A percentile compares a stretch with the other conserved stretches of the same genome.
phyloP scores from a whole-genome alignment of 306 rosid species.

The Fragaria vesca region DNA sequence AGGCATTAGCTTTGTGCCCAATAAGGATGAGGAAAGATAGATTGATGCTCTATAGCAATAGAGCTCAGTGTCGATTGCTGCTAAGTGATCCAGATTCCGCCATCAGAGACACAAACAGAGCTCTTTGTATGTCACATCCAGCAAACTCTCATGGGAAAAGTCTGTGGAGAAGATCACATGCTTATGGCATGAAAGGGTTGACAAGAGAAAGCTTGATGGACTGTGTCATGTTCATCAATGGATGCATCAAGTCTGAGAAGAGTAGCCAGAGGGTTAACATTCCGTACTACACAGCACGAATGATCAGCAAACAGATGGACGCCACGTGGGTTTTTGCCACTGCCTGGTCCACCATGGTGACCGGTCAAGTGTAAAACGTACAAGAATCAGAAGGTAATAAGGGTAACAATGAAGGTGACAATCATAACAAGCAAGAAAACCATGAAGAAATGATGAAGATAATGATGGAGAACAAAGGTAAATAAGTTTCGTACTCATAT shows the following conservation, averaged over 20 bases:
- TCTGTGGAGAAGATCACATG: slow-evolving; percentile 75
- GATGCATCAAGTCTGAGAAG: slow-evolving; percentile 35
- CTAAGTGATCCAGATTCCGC: slow-evolving; percentile 52
- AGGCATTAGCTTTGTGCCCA: slow-evolving; percentile 57
- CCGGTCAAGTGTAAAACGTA: slow-evolving; percentile 13
- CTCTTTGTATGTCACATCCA: slow-evolving; percentile 58
- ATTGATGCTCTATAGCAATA: slow-evolving; percentile 57
- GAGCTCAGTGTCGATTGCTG: slow-evolving; percentile 53
- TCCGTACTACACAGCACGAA: slow-evolving; percentile 51
- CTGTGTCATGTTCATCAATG: slow-evolving; percentile 52
- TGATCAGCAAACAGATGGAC: slow-evolving; percentile 71
- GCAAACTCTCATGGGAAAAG: slow-evolving; percentile 52
- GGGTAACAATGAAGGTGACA: slow-evolving; percentile 12
- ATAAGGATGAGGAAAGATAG: slow-evolving; percentile 50
- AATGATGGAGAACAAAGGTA: slow-evolving; percentile 34
- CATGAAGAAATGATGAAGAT: slow-evolving; percentile 26
- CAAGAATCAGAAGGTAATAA: slow-evolving; percentile 22
- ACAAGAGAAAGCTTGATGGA: slow-evolving; percentile 73
- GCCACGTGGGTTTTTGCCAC: slow-evolving; percentile 64
- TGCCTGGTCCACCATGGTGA: slow-evolving; percentile 35
- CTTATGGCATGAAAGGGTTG: slow-evolving; percentile 74
- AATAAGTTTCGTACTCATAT: neutral
- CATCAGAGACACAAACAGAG: slow-evolving; percentile 60
- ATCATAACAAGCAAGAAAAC: slow-evolving; percentile 19
- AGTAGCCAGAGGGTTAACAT: slow-evolving; percentile 35